These are phyloP conservation scores for Aspergillus niger DNA, from an alignment of 2,329 filamentous ascomycete species.

Conservation along the genomic window DNA sequence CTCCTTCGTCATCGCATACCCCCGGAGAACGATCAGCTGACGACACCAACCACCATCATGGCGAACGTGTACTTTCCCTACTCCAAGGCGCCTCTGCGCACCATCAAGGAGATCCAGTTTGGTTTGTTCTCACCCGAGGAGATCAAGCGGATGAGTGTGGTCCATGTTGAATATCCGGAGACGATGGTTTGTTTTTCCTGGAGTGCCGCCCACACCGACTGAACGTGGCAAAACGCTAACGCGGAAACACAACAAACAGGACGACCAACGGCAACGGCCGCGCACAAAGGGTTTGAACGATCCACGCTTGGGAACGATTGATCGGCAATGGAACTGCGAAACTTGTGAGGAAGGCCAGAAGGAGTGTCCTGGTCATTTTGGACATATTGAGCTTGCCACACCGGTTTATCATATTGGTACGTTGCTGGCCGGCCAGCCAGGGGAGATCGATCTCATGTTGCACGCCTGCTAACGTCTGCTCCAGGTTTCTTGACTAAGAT, in stretches of 20 bases:
- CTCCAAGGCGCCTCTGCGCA: conserved; percentile 94
- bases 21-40: neutral
- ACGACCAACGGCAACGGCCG: conserved; percentile 87
- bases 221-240: conserved; percentile 21
- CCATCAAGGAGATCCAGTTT: conserved; percentile 98
- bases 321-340: conserved; percentile 91
- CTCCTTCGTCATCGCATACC: conserved; percentile 1
- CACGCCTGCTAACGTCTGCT: conserved; percentile 31
- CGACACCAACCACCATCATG: conserved; percentile 63
- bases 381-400: conserved; percentile 95
- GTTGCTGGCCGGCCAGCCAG: conserved; percentile 14
- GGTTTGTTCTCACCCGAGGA: conserved; percentile 96
- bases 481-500: conserved; percentile 96
- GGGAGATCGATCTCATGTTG: neutral
- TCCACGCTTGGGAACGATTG: conserved; percentile 92
- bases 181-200: conserved; percentile 68
- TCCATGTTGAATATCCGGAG: conserved; percentile 95
- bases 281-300: conserved; percentile 93
- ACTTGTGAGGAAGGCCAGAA: conserved; percentile 95
- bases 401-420: conserved; percentile 85
- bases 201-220: conserved; percentile 12
- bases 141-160: conserved; percentile 98
- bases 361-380: conserved; percentile 96
- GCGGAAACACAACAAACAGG: conserved; percentile 46
- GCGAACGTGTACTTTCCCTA: conserved; percentile 87